Base-by-base conservation (phyloP, 1,284 basidiomycete genomes). In the Leccinum angustisporum region DNA sequence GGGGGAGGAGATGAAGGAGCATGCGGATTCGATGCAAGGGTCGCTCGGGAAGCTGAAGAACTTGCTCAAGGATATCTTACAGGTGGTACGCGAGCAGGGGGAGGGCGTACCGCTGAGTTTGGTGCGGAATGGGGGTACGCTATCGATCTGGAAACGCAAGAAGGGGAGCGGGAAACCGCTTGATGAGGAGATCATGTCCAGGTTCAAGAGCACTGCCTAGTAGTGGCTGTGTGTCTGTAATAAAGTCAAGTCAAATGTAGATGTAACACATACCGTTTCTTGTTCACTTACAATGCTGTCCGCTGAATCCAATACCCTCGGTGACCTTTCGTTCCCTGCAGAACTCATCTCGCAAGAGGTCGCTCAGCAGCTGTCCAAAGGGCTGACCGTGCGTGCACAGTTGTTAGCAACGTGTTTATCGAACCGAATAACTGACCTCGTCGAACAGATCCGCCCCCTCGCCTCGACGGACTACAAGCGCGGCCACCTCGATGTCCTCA, bases 401-500 rank as follows among this genome's bases (percentile, higher is more conserved):
- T 3, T 11, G 38, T n/a, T 9, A 9, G 16, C 38, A 46, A 46
- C 43, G 5, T 10, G n/a, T 40, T 2, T 25, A 10, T 4, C 21
- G 43, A 16, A 21, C 46, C 48, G 43, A 46, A 21, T 0, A 46
- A 46, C 43, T 46, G 18, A 46, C 43, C 11, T 50, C 48, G 21
- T 13, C 10, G n/a, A 2, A 31, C 70, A 97, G 92, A 86, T 97
- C 27, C 94, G 97, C 21, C 97, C 97, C 0, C 83, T 98, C 13
- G 86, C 95, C 0, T 87, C 87, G 14, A 88, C 89, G 34, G 97
- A 98, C 81, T 90, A 96, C 77, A 72, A 77, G 10, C 87, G 94
- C 25, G 90, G 91, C 1, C 95, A 98, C 77, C 88, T 98, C 68
- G 73, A 80, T 27, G 88, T 98, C 13, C 90, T 98, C 63, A 78